phyloP scores from a whole-genome alignment of 1,284 basidiomycete genomes.

The Ganoderma lingzhi region DNA sequence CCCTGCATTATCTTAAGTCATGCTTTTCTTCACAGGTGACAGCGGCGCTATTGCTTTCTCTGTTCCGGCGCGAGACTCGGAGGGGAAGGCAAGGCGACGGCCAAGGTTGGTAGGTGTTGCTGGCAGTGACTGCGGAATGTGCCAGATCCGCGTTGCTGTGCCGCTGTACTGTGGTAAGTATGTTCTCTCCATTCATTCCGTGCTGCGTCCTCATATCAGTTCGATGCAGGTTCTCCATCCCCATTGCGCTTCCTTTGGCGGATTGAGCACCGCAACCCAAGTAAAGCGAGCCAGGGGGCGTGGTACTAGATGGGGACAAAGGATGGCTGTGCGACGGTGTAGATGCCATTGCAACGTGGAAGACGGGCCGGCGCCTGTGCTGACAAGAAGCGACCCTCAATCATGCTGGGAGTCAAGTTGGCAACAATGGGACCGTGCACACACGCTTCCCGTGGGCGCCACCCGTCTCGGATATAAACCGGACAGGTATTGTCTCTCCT shows the following conservation, averaged over 20 bases:
- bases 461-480: slow-evolving; percentile 21
- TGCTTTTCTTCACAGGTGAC: background rate
- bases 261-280: background rate
- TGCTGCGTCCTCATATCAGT: background rate
- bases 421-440: slow-evolving; percentile 23
- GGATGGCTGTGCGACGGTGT: slow-evolving; percentile 13
- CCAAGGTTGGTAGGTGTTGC: slow-evolving; percentile 1
- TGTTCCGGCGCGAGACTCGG: background rate
- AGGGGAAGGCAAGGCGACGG: slow-evolving; percentile 2
- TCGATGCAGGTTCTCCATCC: background rate
- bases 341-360: slow-evolving; percentile 17
- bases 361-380: slow-evolving; percentile 19
- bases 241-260: background rate
- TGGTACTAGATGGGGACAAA: background rate
- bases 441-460: slow-evolving; percentile 20
- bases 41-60: slow-evolving; percentile 4
- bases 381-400: slow-evolving; percentile 14
- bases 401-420: slow-evolving; percentile 7
- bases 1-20: background rate
- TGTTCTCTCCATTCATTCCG: background rate
- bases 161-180: slow-evolving; percentile 1
- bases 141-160: slow-evolving; percentile 7
- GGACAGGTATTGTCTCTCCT: slow-evolving; percentile 11
- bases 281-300: background rate
- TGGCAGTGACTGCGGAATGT: slow-evolving; percentile 3